A percentile compares a stretch with the other conserved stretches of the same genome.
Conservation (phyloP, 306 rosid species). For the Trifolium subterraneum region DNA sequence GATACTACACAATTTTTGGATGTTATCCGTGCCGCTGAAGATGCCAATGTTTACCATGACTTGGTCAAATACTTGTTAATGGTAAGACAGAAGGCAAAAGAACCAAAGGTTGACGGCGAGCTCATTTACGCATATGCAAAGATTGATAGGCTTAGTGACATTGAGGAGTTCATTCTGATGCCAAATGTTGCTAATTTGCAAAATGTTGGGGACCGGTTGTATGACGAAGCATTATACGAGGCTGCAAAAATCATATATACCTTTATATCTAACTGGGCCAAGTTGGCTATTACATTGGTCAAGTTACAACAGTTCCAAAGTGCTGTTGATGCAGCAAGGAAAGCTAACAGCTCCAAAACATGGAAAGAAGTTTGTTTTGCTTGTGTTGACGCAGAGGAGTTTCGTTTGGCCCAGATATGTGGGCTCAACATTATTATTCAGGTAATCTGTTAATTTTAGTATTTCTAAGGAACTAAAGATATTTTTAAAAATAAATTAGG, state of each 20-base stretch:
- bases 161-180: slow-evolving; percentile 96
- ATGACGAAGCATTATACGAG: slow-evolving; percentile 92
- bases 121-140: slow-evolving; percentile 98
- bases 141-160: slow-evolving; percentile 91
- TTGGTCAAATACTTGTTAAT: slow-evolving; percentile 92
- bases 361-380: slow-evolving; percentile 99
- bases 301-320: slow-evolving; percentile 94
- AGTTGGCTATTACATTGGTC: slow-evolving; percentile 92
- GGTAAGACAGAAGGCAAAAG: slow-evolving; percentile 94
- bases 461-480: slow-evolving; percentile 12
- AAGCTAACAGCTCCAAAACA: slow-evolving; percentile 98
- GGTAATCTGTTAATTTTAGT: slow-evolving; percentile 54
- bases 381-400: slow-evolving; percentile 99
- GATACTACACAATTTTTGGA: slow-evolving; percentile 93
- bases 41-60: slow-evolving; percentile 85
- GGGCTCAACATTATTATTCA: slow-evolving; percentile 97
- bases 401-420: slow-evolving; percentile 98
- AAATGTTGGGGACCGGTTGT: slow-evolving; percentile 91
- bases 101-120: slow-evolving; percentile 98
- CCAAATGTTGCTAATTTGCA: slow-evolving; percentile 99
- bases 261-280: slow-evolving; percentile 99
- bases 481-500: slow-evolving; percentile 15
- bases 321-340: slow-evolving; percentile 99
- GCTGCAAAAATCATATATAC: slow-evolving; percentile 97
- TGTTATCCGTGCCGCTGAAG: slow-evolving; percentile 92